Evolutionary conservation across 768 basidiomycete species (phyloP).

Genomic region (Cytidiella melzeri): DNA sequence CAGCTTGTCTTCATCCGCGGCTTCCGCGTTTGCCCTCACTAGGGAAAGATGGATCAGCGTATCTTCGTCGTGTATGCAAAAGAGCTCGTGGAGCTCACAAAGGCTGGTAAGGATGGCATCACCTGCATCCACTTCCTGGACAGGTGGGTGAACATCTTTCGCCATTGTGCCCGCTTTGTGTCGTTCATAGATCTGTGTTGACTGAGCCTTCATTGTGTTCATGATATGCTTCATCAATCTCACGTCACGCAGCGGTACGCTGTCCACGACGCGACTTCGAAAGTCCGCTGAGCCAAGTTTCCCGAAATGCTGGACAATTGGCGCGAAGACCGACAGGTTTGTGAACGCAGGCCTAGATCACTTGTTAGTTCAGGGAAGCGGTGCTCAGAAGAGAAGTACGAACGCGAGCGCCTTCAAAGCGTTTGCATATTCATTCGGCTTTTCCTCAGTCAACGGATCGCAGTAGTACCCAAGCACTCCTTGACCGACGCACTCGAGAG

Average conservation of each 20-base stretch:
- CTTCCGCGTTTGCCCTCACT: conserved; percentile 10
- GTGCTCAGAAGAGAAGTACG: not conserved
- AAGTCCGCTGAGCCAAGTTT: conserved; percentile 20
- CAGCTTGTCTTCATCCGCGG: conserved; percentile 8
- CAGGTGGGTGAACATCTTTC: conserved; percentile 27
- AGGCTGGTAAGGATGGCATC: conserved; percentile 43
- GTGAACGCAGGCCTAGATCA: not conserved
- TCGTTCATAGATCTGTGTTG: conserved; percentile 30
- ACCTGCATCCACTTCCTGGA: conserved; percentile 27
- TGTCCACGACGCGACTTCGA: conserved; percentile 28
- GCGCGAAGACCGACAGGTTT: conserved; percentile 9
- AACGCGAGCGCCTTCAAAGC: conserved; percentile 20
- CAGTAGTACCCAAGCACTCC: conserved; percentile 22
- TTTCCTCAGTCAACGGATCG: conserved; percentile 18
- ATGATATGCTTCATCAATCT: conserved; percentile 29
- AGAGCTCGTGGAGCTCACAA: conserved; percentile 24
- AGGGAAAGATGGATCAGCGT: not conserved
- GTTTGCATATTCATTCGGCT: conserved; percentile 15
- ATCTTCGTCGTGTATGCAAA: not conserved
- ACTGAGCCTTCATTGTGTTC: conserved; percentile 30
- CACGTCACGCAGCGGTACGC: conserved; percentile 28
- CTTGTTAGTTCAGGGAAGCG: not conserved
- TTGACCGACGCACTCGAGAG: conserved; percentile 23
- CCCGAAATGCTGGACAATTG: conserved; percentile 11
- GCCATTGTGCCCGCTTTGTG: conserved; percentile 30